These are phyloP conservation scores for Pterocarpus santalinus DNA, from an alignment of 306 rosid species.

Conservation along the genomic window DNA sequence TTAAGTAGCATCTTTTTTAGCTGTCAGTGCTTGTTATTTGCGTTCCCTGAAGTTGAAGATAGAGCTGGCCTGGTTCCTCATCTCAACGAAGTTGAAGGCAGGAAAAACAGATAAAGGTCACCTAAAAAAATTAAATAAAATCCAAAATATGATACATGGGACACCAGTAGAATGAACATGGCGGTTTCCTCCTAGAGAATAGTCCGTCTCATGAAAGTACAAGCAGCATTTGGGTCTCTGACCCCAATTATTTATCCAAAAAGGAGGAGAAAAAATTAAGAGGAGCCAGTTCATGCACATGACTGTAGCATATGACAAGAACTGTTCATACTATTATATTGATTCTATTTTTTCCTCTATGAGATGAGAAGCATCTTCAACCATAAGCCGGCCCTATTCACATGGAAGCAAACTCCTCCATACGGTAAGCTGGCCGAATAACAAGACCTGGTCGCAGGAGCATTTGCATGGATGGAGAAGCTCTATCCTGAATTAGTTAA, in stretches of 20 bases:
- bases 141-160: background rate
- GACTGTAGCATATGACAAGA: conserved; percentile 2
- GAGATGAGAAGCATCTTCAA: background rate
- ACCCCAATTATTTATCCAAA: background rate
- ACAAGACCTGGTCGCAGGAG: too few relatives aligned
- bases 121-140: background rate
- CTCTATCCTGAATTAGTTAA: too few relatives aligned
- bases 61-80: background rate
- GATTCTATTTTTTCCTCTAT: background rate
- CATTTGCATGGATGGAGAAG: too few relatives aligned
- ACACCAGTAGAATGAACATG: too few relatives aligned
- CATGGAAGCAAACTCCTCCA: too few relatives aligned
- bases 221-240: too few relatives aligned
- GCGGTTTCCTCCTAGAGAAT: too few relatives aligned
- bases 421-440: too few relatives aligned
- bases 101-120: too few relatives aligned
- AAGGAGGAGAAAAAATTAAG: too few relatives aligned
- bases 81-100: background rate
- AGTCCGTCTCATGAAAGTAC: too few relatives aligned
- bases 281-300: background rate
- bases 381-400: background rate
- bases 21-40: background rate
- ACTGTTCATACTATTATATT: background rate
- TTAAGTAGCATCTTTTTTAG: background rate
- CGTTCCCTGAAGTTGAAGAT: background rate